phyloP scores from a whole-genome alignment of 805 yeast species.

The Yamadazyma tumulicola region DNA sequence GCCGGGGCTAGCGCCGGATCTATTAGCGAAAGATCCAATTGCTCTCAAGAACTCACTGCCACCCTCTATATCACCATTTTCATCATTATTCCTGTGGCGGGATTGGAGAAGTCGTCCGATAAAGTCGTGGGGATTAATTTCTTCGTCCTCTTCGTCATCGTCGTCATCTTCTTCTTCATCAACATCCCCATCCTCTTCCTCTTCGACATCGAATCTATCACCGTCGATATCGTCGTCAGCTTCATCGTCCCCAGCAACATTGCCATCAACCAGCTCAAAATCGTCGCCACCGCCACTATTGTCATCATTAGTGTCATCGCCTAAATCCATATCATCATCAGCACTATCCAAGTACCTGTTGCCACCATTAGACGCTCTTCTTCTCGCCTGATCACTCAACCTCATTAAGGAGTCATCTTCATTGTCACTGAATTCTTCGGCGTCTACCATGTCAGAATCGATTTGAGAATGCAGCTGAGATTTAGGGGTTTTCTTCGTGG shows the following conservation, averaged over 20 bases:
- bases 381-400: conserved; percentile 34
- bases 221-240: conserved; percentile 14
- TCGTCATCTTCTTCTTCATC: conserved; percentile 6
- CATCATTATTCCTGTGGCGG: conserved; percentile 10
- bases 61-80: conserved; percentile 15
- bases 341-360: conserved; percentile 1
- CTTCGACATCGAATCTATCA: conserved; percentile 11
- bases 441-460: conserved; percentile 10
- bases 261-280: not conserved
- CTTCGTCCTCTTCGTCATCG: conserved; percentile 4
- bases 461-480: too few species aligned
- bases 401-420: conserved; percentile 29
- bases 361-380: conserved; percentile 9
- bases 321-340: conserved; percentile 7
- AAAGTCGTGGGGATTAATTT: conserved; percentile 16
- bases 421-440: conserved; percentile 12
- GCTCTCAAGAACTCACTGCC: conserved; percentile 25
- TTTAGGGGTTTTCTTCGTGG: not conserved
- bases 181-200: conserved; percentile 3
- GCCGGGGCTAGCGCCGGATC: not conserved
- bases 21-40: conserved; percentile 17
- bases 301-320: conserved; percentile 4
- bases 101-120: conserved; percentile 18
- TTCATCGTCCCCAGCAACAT: conserved; percentile 3
- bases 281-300: conserved; percentile 15